These are phyloP conservation scores for Fusarium mexicanum DNA, from an alignment of 2,329 filamentous ascomycete species.

Conservation along the genomic window DNA sequence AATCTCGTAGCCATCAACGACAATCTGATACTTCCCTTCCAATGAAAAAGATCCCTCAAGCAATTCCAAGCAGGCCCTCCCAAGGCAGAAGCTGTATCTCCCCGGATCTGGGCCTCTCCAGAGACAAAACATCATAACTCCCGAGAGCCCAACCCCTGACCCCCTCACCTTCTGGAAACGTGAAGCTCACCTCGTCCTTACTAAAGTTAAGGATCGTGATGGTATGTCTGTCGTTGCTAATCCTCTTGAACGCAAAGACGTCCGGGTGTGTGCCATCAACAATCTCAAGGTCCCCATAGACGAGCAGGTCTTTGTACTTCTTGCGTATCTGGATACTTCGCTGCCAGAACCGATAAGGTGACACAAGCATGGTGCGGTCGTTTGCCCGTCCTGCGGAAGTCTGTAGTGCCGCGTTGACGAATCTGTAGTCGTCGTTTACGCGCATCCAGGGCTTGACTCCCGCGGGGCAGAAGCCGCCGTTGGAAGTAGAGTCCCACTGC, in stretches of 20 bases:
- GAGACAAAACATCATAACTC: neutral
- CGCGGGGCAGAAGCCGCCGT: conserved; percentile 49
- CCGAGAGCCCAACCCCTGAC: neutral
- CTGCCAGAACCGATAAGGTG: conserved; percentile 48
- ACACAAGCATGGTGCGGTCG: conserved; percentile 24
- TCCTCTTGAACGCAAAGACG: conserved; percentile 45
- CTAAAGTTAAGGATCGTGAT: conserved; percentile 48
- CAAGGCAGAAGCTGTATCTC: neutral
- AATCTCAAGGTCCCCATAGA: conserved; percentile 47
- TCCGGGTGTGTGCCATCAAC: conserved; percentile 39
- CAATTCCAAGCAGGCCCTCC: neutral
- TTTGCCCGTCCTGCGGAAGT: conserved; percentile 45
- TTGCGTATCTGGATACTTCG: conserved; percentile 42
- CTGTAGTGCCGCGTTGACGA: conserved; percentile 69
- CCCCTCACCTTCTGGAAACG: neutral
- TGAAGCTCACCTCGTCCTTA: neutral
- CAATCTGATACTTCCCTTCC: neutral
- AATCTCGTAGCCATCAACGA: neutral
- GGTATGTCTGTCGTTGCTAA: conserved; percentile 19
- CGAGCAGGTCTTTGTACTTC: conserved; percentile 44
- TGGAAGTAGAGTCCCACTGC: conserved; percentile 62
- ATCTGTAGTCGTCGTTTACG: conserved; percentile 42
- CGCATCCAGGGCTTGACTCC: conserved; percentile 52
- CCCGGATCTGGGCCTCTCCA: neutral
- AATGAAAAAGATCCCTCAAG: neutral